Evolutionary conservation across 129 eudicot genomes (phyloP), one percentile per base, ranked within the genome.

Genomic region (Pulicaria dysenterica): DNA sequence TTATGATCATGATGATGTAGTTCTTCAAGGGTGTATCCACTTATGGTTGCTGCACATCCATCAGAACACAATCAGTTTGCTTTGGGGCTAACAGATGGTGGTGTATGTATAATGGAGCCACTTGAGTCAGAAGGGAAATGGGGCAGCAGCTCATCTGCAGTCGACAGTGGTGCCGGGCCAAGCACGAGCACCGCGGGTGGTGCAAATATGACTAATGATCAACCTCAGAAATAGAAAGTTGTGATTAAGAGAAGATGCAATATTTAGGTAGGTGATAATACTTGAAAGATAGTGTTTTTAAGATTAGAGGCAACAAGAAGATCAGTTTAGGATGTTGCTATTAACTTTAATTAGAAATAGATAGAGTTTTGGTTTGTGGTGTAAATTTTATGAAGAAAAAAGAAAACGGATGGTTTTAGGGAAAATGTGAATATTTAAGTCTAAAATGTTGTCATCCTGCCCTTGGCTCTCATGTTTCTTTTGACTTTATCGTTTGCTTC

Each of bases 71-170:
- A 84, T 73, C 95, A 91, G 61, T 87, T 91, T 75, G 97, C 97
- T 51, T 60, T 91, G 56, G 97, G 97, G 61, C 91, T 91, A 31
- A 91, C 82, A 7, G 95, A 87, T 77, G 97, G 97, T 34, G 95
- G 91, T 17, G 87, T 91, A 13, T 84, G 82, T 69, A 70, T 91
- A 54, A 74, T 91, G 3, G 97, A 91, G 80, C 97, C 97, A 14
- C 83, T 83, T 7, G 97, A 91, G 79, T 83, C 95, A 4, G 89
- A 87, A 72, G 97, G 91, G 58, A 89, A 87, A 77, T 91, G 97
- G 95, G 97, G 95, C 16, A 24, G 31, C 31, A 80, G 81, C 48
- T 64, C 82, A 16, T 84, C 91, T 44, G 84, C 84, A 19, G 51
- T 37, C n/a, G 96, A 85, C 72, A 80, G 80, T 83, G 91, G 83